Percentiles rank a stretch among this genome's conserved stretches.
These are phyloP conservation scores for Asterophora parasitica DNA, from an alignment of 768 basidiomycete genomes.

Conservation along the genomic window DNA sequence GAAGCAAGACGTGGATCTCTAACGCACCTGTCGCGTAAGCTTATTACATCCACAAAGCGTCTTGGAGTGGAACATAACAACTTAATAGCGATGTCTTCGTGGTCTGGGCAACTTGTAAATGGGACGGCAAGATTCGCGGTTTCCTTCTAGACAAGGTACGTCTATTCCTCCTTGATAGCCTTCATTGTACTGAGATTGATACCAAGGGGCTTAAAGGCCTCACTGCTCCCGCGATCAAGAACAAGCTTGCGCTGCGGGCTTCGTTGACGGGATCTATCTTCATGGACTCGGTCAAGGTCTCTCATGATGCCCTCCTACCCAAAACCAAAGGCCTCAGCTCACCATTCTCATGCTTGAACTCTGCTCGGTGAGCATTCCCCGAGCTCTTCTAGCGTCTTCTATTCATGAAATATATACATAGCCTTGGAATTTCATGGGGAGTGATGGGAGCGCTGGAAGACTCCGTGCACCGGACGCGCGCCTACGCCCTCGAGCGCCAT, in stretches of 20 bases:
- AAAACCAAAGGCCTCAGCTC: constrained; percentile 72
- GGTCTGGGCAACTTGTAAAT: constrained; percentile 92
- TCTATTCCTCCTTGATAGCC: background rate
- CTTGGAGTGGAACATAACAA: background rate
- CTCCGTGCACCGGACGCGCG: constrained; percentile 70
- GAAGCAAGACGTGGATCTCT: constrained; percentile 97
- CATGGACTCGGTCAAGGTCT: constrained; percentile 85
- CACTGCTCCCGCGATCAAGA: constrained; percentile 81
- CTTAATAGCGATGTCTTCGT: constrained; percentile 74
- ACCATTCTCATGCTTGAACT: constrained; percentile 92
- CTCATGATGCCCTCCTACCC: constrained; percentile 71
- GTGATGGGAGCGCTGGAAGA: constrained; percentile 95
- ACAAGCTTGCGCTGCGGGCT: constrained; percentile 87
- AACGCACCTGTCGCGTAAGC: constrained; percentile 86
- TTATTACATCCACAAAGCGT: constrained; percentile 6
- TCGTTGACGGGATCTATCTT: constrained; percentile 85
- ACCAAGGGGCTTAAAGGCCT: constrained; percentile 75
- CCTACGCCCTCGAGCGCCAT: constrained; percentile 83
- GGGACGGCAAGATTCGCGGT: constrained; percentile 87
- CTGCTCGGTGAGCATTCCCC: constrained; percentile 51
- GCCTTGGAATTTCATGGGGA: constrained; percentile 91
- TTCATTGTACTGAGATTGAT: background rate
- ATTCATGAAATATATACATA: constrained; percentile 17
- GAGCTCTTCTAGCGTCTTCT: background rate
- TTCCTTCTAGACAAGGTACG: constrained; percentile 86